Conservation (phyloP, 2,329 filamentous ascomycete genomes). For the Ceratocystis cubensis region DNA sequence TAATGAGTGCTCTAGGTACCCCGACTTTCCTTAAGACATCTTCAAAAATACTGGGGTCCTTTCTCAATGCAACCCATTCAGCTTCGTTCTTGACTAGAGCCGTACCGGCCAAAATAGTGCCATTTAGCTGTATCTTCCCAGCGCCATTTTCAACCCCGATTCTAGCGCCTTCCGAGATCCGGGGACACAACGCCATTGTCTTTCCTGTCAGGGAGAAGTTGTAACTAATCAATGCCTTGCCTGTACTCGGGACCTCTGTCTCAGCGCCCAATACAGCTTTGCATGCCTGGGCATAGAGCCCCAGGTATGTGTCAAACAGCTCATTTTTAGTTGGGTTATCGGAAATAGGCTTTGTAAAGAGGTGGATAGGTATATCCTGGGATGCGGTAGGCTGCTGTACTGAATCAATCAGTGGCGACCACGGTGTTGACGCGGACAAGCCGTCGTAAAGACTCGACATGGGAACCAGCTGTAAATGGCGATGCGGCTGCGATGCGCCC, state of each 20-base stretch:
- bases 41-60: conserved; percentile 25
- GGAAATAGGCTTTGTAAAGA: conserved; percentile 33
- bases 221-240: conserved; percentile 46
- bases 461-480: conserved; percentile 60
- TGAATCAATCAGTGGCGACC: conserved; percentile 38
- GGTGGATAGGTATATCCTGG: conserved; percentile 32
- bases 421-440: conserved; percentile 29
- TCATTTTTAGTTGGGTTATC: conserved; percentile 28
- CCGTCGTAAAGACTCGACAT: conserved; percentile 50
- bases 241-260: conserved; percentile 26
- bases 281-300: conserved; percentile 36
- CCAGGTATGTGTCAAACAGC: conserved; percentile 34
- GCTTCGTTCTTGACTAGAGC: conserved; percentile 47
- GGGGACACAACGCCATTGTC: conserved; percentile 43
- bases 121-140: conserved; percentile 43
- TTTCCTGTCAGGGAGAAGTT: conserved; percentile 48
- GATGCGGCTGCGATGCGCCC: conserved; percentile 58
- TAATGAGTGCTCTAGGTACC: conserved; percentile 16
- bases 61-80: conserved; percentile 44
- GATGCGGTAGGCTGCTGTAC: conserved; percentile 24
- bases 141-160: conserved; percentile 26
- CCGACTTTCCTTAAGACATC: conserved; percentile 26
- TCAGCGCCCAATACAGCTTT: conserved; percentile 28
- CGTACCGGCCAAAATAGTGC: conserved; percentile 51
- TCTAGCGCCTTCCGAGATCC: conserved; percentile 38